phyloP scores from a whole-genome alignment of 2,329 filamentous ascomycete genomes.

The Epichloe sp. region DNA sequence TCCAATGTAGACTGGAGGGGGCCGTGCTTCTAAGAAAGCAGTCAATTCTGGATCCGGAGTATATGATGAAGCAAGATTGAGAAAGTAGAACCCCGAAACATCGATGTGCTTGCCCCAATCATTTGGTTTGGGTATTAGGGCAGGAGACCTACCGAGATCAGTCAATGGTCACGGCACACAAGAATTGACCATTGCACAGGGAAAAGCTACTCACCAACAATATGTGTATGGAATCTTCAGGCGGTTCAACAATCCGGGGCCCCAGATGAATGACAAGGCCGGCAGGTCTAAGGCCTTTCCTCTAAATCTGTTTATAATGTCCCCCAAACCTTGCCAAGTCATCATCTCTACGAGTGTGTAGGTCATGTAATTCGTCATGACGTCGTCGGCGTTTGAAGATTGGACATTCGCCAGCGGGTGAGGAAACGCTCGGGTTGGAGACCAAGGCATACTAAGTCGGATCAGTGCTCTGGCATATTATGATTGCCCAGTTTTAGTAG shows the following conservation, averaged over 20 bases:
- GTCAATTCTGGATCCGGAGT: conserved; percentile 52
- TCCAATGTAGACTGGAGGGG: conserved; percentile 67
- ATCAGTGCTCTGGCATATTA: background rate
- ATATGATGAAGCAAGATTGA: conserved; percentile 53
- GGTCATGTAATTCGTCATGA: conserved; percentile 70
- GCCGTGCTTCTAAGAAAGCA: conserved; percentile 52
- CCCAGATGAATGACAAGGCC: conserved; percentile 67
- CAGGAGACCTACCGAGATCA: conserved; percentile 40
- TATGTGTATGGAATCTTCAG: conserved; percentile 78
- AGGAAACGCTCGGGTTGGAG: conserved; percentile 71
- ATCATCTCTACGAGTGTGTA: conserved; percentile 82
- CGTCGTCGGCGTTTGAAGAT: conserved; percentile 59
- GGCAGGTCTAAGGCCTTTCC: conserved; percentile 63
- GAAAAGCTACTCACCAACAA: conserved; percentile 47
- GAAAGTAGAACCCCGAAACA: conserved; percentile 65
- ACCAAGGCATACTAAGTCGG: conserved; percentile 74
- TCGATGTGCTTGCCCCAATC: conserved; percentile 64
- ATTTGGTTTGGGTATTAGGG: conserved; percentile 63
- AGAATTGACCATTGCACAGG: background rate
- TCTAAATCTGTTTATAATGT: conserved; percentile 81
- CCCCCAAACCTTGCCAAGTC: conserved; percentile 79
- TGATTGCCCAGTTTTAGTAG: too few species aligned
- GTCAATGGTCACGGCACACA: conserved; percentile 2
- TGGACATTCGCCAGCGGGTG: conserved; percentile 78
- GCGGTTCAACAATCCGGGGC: conserved; percentile 64